Evolutionary conservation across 2,329 filamentous ascomycete species (phyloP), one percentile per base, ranked within the genome.

Genomic region (Ophiostoma tasmaniense): DNA sequence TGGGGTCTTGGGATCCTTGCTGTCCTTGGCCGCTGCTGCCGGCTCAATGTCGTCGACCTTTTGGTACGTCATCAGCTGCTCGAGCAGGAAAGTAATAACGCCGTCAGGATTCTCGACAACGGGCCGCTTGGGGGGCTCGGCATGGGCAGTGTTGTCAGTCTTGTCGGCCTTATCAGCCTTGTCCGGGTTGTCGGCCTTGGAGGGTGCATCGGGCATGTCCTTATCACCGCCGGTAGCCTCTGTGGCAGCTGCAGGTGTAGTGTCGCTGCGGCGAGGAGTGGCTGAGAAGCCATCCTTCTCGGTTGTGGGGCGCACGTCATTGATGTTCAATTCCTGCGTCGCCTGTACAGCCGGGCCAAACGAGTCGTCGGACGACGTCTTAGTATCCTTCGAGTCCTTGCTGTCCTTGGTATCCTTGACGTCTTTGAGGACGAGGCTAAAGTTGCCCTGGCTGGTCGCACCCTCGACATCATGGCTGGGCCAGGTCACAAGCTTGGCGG

Each of bases 91-190:
- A 75, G 98, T 92, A 70, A 99, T 89, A 3, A 99, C 92, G 3
- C 95, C 95, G 77, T 98, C 95, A 0, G 94, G 92, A 71, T 95
- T 93, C 77, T 97, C 93, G 6, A 97, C 88, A 14, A 93, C 84
- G 0, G 95, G 94, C 10, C 91, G 83, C 79, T 96, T 97, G 55
- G 87, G 79, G 71, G 97, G 93, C 45, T 80, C 76, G 0, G 80
- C 74, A 13, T 39, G 20, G 22, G 64, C n/a, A 22, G 20, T 42
- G 22, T 22, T n/a, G 5, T 37, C n/a, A 1, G 37, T 13, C 25
- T 77, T 77, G 77, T 45, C 42, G 6, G 94, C 96, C 39, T 78
- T 78, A 78, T 37, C 35, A 2, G 64, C 22, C 11, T 22, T n/a
- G 5, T 37, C n/a, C 2, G 37, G 13, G 13, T 77, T 77, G 77